phyloP scores from a whole-genome alignment of 1,284 basidiomycete species.

The Rhodofomes roseus region DNA sequence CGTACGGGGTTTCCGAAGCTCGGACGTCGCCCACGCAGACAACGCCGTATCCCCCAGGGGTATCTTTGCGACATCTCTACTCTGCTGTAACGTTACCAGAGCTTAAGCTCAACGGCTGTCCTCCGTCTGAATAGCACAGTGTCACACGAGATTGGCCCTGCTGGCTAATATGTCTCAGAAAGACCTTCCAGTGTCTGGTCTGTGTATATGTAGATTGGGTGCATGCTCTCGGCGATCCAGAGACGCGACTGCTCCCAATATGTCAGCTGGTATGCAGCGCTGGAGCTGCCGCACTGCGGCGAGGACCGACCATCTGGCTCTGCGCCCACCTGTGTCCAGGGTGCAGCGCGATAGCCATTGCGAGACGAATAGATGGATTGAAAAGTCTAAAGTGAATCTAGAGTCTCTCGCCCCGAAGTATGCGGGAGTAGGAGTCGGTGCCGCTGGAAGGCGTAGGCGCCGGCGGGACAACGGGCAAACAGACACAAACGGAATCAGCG shows the following conservation, averaged over 20 bases:
- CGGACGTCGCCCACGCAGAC: too few relatives aligned
- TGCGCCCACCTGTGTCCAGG: background rate
- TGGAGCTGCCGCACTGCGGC: background rate
- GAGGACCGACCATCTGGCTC: background rate
- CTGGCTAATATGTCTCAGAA: too few relatives aligned
- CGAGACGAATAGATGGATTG: too few relatives aligned
- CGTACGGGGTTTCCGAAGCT: too few relatives aligned
- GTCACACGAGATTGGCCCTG: too few relatives aligned
- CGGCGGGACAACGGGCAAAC: constrained; percentile 1
- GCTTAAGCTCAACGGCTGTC: too few relatives aligned
- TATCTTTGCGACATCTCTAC: too few relatives aligned
- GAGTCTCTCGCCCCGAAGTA: background rate
- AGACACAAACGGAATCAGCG: constrained; percentile 20
- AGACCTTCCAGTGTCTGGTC: background rate
- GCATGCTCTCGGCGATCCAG: background rate
- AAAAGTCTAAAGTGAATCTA: too few relatives aligned
- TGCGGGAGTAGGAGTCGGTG: background rate
- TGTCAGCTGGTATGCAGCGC: background rate
- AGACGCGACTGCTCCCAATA: background rate
- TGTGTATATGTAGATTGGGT: background rate
- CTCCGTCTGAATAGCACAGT: too few relatives aligned
- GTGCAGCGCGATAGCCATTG: too few relatives aligned
- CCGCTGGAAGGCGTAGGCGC: background rate
- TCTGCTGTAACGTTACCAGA: too few relatives aligned
- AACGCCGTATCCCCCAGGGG: too few relatives aligned